These are phyloP conservation scores for Fusarium sulawesiense DNA, from an alignment of 2,329 filamentous ascomycete species.

Conservation along the genomic window DNA sequence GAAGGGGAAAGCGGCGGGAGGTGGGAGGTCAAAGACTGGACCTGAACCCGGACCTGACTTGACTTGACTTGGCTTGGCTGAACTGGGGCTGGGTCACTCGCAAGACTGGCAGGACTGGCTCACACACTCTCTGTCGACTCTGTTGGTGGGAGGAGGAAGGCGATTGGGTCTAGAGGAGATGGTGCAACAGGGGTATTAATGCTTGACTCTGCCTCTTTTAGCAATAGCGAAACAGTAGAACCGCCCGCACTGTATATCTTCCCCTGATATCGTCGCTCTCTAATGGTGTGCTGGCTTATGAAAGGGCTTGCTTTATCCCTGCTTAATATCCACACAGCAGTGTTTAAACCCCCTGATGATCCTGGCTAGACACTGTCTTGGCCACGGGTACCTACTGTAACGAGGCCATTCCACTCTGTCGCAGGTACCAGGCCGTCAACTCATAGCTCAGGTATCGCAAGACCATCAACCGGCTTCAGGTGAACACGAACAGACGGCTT, in stretches of 20 bases:
- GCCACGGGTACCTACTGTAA: constrained; percentile 7
- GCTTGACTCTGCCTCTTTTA: constrained; percentile 36
- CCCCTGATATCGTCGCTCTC: constrained; percentile 36
- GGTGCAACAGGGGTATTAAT: constrained; percentile 38
- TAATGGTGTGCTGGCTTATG: constrained; percentile 8
- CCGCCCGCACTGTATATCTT: constrained; percentile 31
- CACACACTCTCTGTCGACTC: constrained; percentile 15
- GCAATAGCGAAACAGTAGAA: constrained; percentile 44
- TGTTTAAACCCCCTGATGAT: constrained; percentile 31
- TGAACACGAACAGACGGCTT: constrained; percentile 35
- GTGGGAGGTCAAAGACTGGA: constrained; percentile 41
- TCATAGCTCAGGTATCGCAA: constrained; percentile 33
- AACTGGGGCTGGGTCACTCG: constrained; percentile 3
- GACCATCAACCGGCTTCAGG: constrained; percentile 38
- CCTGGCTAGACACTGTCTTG: constrained; percentile 25
- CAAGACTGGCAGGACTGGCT: not conserved
- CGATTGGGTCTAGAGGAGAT: constrained; percentile 39
- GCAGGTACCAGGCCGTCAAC: not conserved
- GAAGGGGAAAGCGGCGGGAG: constrained; percentile 26
- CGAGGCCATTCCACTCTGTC: not conserved
- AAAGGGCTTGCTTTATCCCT: constrained; percentile 19
- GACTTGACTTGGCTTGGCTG: not conserved
- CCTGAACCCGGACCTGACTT: constrained; percentile 2
- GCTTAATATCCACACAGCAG: constrained; percentile 26
- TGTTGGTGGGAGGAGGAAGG: constrained; percentile 35